These are phyloP conservation scores for Wickerhamiella sergipiensis DNA, from an alignment of 805 yeast genomes.

Conservation along the genomic window DNA sequence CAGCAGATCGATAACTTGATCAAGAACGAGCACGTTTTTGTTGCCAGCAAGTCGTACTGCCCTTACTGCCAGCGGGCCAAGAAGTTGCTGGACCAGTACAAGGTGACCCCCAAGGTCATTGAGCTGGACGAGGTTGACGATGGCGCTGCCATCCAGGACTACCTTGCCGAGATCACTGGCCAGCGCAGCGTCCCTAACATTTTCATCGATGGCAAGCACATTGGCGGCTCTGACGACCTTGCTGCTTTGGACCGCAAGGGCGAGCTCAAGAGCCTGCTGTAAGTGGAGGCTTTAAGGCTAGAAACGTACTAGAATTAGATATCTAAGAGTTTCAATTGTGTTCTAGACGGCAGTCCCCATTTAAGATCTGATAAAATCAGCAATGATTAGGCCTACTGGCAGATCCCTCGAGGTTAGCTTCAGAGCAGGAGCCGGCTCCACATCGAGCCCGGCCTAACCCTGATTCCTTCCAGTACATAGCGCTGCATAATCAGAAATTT, in stretches of 20 bases:
- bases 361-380: too few species aligned
- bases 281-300: too few species aligned
- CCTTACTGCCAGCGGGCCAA: slow-evolving; percentile 42
- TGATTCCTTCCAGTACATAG: neutral
- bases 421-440: too few species aligned
- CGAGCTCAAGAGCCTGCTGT: slow-evolving; percentile 34
- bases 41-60: slow-evolving; percentile 74
- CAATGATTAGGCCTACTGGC: too few species aligned
- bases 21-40: slow-evolving; percentile 51
- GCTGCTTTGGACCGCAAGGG: slow-evolving; percentile 56
- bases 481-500: slow-evolving; percentile 3
- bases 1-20: slow-evolving; percentile 46
- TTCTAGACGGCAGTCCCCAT: too few species aligned
- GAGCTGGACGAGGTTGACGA: slow-evolving; percentile 33
- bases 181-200: slow-evolving; percentile 91
- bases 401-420: too few species aligned
- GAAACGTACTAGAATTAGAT: too few species aligned
- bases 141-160: slow-evolving; percentile 71
- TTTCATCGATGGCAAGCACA: slow-evolving; percentile 79
- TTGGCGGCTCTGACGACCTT: slow-evolving; percentile 89
- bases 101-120: slow-evolving; percentile 21
- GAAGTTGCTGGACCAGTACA: slow-evolving; percentile 33
- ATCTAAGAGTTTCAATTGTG: too few species aligned
- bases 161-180: slow-evolving; percentile 63
- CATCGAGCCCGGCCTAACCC: neutral